Evolutionary conservation across 495 filamentous ascomycete species (phyloP).

Genomic region (Podospora fimiseda): DNA sequence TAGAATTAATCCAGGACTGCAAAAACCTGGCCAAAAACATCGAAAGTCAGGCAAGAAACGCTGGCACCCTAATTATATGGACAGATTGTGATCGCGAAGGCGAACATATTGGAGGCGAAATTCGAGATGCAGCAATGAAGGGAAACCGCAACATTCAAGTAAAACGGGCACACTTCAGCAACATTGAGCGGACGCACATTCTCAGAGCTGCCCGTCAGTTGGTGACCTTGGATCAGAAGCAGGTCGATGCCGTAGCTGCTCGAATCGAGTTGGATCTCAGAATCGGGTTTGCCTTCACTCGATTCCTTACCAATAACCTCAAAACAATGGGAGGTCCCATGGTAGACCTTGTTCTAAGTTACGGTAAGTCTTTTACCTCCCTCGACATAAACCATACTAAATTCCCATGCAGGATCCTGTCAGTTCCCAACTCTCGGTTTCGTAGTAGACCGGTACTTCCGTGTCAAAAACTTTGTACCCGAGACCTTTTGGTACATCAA

Average conservation of each 20-base stretch:
- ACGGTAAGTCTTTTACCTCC: slow-evolving; percentile 60
- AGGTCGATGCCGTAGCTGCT: slow-evolving; percentile 82
- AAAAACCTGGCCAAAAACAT: slow-evolving; percentile 81
- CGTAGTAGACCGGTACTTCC: slow-evolving; percentile 90
- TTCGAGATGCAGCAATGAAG: slow-evolving; percentile 69
- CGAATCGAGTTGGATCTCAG: slow-evolving; percentile 89
- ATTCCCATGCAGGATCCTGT: slow-evolving; percentile 69
- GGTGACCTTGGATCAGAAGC: slow-evolving; percentile 71
- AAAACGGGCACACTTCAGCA: slow-evolving; percentile 86
- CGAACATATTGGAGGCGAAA: slow-evolving; percentile 92
- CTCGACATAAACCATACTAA: background rate
- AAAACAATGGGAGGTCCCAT: slow-evolving; percentile 58
- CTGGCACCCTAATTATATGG: slow-evolving; percentile 82
- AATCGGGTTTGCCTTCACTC: slow-evolving; percentile 86
- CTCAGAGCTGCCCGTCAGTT: slow-evolving; percentile 74
- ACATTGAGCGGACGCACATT: slow-evolving; percentile 88
- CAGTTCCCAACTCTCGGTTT: slow-evolving; percentile 97
- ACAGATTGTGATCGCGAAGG: slow-evolving; percentile 98
- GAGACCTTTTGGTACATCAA: slow-evolving; percentile 91
- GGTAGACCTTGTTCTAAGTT: slow-evolving; percentile 65
- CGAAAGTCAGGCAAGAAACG: slow-evolving; percentile 60
- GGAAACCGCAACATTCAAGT: slow-evolving; percentile 70
- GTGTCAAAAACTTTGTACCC: slow-evolving; percentile 86
- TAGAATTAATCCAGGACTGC: slow-evolving; percentile 53
- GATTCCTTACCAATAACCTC: slow-evolving; percentile 73